Evolutionary conservation across 805 yeast genomes (phyloP), one percentile per base, ranked within the genome.

Genomic region (Wickerhamomyces bovis): DNA sequence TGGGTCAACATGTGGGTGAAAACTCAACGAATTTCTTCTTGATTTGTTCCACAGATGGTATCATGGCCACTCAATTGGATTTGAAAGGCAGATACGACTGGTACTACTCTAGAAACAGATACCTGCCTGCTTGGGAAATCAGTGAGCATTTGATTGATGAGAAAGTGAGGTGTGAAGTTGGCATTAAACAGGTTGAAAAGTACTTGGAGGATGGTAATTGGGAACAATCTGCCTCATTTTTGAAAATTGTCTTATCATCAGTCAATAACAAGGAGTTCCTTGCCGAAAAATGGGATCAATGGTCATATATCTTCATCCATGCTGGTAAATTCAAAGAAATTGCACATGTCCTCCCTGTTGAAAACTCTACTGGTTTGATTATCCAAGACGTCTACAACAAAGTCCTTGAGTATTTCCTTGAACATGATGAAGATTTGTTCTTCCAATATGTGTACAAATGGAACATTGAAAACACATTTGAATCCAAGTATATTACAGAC

Each of bases 31-130:
- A 72, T 45, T 88, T 84, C 68, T 85, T 75, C 56, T 70, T 94
- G 18, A 71, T 92, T 6, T 80, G 92, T 58, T 88, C 97, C 0
- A 77, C 78, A 41, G 98, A 89, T 65, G 92, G 83, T 1, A 84
- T 92, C 1, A 69, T 81, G 15, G 89, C 89, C 0, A 77, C 82
- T 54, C 88, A 83, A 50, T 71, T 85, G n/a, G 81, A 80, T 44
- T 64, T 84, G 21, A 63, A 69, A 25, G 98, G 90, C 60, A 78
- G 83, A 48, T 74, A 83, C 40, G 68, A 78, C 4, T 92, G 97
- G 97, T 83, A 72, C 48, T 48, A 79, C 4, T 78, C 78, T 1
- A 75, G 69, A 35, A 72, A 73, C 2, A 64, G 69, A 44, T 86
- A 65, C 56, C 65, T 71, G 16, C 81, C 81, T 39, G 97, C 97